phyloP scores from a whole-genome alignment of 805 yeast species.

The Wickerhamiella spandovensis region DNA sequence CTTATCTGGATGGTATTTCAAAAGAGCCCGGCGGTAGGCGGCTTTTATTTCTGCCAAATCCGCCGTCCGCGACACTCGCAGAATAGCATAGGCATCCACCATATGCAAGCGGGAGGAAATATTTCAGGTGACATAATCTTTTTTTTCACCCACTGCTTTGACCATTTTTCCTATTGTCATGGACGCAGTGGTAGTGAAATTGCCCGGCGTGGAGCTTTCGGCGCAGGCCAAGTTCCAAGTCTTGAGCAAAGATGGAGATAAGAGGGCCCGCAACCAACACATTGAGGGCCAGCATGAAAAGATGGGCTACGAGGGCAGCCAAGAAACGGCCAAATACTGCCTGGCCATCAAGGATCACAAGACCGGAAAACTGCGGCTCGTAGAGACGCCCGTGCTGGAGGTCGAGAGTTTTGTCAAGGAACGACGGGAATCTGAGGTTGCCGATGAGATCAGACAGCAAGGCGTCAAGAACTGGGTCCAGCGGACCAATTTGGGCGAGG shows the following conservation, averaged over 20 bases:
- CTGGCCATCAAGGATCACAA: slow-evolving; percentile 67
- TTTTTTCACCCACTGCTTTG: background rate
- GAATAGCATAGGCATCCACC: slow-evolving; percentile 38
- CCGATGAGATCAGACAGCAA: slow-evolving; percentile 51
- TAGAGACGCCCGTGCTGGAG: slow-evolving; percentile 48
- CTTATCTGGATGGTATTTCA: slow-evolving; percentile 74
- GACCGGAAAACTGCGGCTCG: slow-evolving; percentile 50
- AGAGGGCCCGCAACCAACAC: background rate
- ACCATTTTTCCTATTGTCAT: background rate
- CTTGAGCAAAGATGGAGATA: slow-evolving; percentile 27
- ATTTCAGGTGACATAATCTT: background rate
- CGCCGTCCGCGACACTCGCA: slow-evolving; percentile 34
- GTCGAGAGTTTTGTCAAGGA: slow-evolving; percentile 52
- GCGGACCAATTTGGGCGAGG: slow-evolving; percentile 82
- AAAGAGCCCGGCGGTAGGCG: slow-evolving; percentile 51
- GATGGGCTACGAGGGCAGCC: slow-evolving; percentile 56
- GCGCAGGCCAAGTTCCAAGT: slow-evolving; percentile 46
- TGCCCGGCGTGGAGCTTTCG: slow-evolving; percentile 63
- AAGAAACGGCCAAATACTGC: slow-evolving; percentile 38
- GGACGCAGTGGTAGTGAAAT: slow-evolving; percentile 46
- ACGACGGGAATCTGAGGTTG: slow-evolving; percentile 39
- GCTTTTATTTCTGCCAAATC: slow-evolving; percentile 34
- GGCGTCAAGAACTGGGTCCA: slow-evolving; percentile 37
- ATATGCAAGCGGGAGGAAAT: background rate
- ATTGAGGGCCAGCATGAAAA: slow-evolving; percentile 69